These are phyloP conservation scores for Penicillium ochrochloron DNA, from an alignment of 495 filamentous ascomycete species.

Conservation along the genomic window DNA sequence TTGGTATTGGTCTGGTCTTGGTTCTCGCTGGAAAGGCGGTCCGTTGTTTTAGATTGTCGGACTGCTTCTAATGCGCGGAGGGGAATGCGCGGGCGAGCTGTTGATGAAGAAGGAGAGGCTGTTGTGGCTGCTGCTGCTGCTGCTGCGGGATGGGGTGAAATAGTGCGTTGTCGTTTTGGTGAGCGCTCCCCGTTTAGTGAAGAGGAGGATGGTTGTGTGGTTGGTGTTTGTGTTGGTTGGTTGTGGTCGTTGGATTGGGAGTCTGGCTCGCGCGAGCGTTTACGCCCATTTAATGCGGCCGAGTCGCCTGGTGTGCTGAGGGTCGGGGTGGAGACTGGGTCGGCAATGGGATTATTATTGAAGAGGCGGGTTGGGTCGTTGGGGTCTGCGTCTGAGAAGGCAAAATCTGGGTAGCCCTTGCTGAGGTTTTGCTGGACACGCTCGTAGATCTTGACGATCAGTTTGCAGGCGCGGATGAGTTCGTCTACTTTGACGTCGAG, in stretches of 20 bases:
- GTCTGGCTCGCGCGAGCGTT: conserved; percentile 52
- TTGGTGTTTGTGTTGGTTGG: conserved; percentile 14
- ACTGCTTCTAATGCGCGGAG: conserved; percentile 19
- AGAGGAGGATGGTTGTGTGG: conserved; percentile 16
- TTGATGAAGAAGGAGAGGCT: conserved; percentile 8
- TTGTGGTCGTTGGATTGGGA: conserved; percentile 22
- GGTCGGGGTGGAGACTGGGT: conserved; percentile 14
- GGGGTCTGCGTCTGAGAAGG: conserved; percentile 32
- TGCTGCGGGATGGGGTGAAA: conserved; percentile 28
- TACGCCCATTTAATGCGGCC: conserved; percentile 37
- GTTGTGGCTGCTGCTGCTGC: background rate
- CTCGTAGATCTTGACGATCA: conserved; percentile 77
- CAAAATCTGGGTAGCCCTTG: conserved; percentile 46
- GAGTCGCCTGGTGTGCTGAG: conserved; percentile 30
- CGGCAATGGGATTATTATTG: conserved; percentile 25
- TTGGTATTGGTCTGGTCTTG: background rate
- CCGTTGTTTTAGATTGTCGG: background rate
- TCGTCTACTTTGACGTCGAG: conserved; percentile 64
- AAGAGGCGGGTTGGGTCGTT: conserved; percentile 38
- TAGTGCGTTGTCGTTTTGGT: conserved; percentile 48
- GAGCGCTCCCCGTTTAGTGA: conserved; percentile 39
- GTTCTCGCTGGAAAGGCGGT: background rate
- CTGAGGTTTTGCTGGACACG: conserved; percentile 57
- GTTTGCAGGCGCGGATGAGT: conserved; percentile 66
- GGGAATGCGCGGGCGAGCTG: conserved; percentile 29